Percentiles rank a stretch among this genome's conserved stretches.
Evolutionary conservation across 495 filamentous ascomycete genomes (phyloP).

Genomic region (Tricharina praecox): DNA sequence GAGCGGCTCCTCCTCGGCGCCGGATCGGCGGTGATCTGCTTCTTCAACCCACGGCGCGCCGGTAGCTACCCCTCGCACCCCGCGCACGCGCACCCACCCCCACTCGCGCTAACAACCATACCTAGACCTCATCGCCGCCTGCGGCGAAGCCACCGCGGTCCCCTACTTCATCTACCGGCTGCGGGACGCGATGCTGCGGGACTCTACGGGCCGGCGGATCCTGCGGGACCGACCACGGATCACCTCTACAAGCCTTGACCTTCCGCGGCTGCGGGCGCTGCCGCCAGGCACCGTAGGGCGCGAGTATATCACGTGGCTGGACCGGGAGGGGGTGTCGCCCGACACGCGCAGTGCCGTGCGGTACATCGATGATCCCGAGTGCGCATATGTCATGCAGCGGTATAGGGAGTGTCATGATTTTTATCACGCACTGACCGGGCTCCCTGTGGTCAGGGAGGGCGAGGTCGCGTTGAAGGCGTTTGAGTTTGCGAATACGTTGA

Average conservation of each 20-base stretch:
- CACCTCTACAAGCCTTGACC: constrained; percentile 54
- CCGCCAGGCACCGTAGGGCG: constrained; percentile 63
- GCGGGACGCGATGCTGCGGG: constrained; percentile 71
- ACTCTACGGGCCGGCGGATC: constrained; percentile 75
- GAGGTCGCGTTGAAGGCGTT: constrained; percentile 92
- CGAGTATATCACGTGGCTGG: constrained; percentile 73
- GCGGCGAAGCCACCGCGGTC: constrained; percentile 83
- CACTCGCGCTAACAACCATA: too few species aligned
- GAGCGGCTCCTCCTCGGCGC: constrained; percentile 64
- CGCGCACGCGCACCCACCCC: too few species aligned
- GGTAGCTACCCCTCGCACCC: constrained; percentile 35
- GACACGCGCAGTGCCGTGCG: constrained; percentile 64
- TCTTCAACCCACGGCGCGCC: constrained; percentile 63
- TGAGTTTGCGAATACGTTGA: constrained; percentile 81
- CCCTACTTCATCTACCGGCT: constrained; percentile 92
- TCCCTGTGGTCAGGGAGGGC: constrained; percentile 83
- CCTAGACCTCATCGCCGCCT: constrained; percentile 76
- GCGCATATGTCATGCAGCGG: constrained; percentile 96
- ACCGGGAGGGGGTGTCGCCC: constrained; percentile 78
- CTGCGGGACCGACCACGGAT: constrained; percentile 80
- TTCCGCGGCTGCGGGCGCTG: constrained; percentile 53
- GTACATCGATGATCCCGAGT: constrained; percentile 87
- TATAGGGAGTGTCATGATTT: constrained; percentile 98
- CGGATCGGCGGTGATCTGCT: constrained; percentile 63
- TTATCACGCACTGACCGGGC: constrained; percentile 85